phyloP scores from a whole-genome alignment of 2,329 filamentous ascomycete genomes.

The Ophiostoma sp. region DNA sequence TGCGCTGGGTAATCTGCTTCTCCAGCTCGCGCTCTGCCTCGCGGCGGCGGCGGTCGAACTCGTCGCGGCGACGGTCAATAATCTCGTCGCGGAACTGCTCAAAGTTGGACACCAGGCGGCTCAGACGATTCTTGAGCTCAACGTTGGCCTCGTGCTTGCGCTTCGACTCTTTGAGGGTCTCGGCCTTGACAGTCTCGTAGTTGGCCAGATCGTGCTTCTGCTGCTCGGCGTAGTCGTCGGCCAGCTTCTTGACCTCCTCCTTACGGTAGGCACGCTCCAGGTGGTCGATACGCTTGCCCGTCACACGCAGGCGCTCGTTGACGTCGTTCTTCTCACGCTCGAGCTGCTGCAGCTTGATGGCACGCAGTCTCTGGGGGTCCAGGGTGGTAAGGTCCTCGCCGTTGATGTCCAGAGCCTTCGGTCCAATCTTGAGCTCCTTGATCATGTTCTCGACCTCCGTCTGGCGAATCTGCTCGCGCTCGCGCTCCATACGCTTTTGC shows the following conservation, averaged over 20 bases:
- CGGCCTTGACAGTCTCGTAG: slow-evolving; percentile 75
- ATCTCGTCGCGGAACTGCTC: slow-evolving; percentile 80
- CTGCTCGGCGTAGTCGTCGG: slow-evolving; percentile 81
- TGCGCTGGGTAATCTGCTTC: slow-evolving; percentile 82
- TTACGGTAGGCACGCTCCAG: slow-evolving; percentile 94
- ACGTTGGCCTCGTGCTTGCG: slow-evolving; percentile 89
- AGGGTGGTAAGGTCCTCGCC: slow-evolving; percentile 80
- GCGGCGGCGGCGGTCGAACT: slow-evolving; percentile 92
- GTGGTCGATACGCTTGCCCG: slow-evolving; percentile 94
- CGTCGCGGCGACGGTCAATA: slow-evolving; percentile 83
- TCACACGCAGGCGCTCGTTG: slow-evolving; percentile 84
- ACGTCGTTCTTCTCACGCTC: slow-evolving; percentile 98
- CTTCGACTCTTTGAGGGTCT: slow-evolving; percentile 78
- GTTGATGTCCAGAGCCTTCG: slow-evolving; percentile 74
- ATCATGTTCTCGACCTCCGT: slow-evolving; percentile 93
- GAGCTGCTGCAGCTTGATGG: slow-evolving; percentile 91
- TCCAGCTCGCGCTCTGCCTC: slow-evolving; percentile 91
- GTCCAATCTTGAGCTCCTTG: slow-evolving; percentile 84
- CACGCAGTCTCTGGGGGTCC: slow-evolving; percentile 85
- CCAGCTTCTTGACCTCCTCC: slow-evolving; percentile 90
- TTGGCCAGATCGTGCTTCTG: slow-evolving; percentile 73
- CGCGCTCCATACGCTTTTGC: slow-evolving; percentile 78
- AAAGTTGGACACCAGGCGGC: slow-evolving; percentile 79
- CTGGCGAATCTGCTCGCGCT: slow-evolving; percentile 85
- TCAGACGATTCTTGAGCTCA: slow-evolving; percentile 89